Base-by-base conservation (phyloP, 768 basidiomycete species). In the Psilocybe sp. region DNA sequence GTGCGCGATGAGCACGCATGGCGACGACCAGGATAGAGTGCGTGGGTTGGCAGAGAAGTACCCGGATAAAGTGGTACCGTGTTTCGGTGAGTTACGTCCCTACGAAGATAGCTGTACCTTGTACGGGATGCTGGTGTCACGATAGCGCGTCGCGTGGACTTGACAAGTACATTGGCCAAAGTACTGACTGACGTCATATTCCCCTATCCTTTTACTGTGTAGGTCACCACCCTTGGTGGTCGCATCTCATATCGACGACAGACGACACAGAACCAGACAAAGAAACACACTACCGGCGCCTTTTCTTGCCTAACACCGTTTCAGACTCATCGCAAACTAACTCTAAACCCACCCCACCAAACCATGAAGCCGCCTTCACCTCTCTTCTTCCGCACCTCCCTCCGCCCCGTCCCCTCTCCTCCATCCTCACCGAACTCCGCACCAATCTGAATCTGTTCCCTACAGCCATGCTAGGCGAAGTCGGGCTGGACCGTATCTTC, bases 161-260 rank as follows among this genome's bases (percentile, higher is more conserved):
- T 46, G 15, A 33, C 40, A n/a, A 32, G 19, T 40, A 11, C 31
- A 16, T 7, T 35, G 16, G 46, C 20, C 6, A 15, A 31, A 34
- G 18, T 14, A 18, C 44, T 23, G 14, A 38, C 18, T 14, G 18
- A 16, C 33, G 51, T 48, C 56, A 45, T 38, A 32, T 36, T 54
- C n/a, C 42, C 47, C 47, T 46, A 33, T 52, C 34, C n/a, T 41
- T 58, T 40, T 37, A 47, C 18, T 14, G 16, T 19, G 18, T 59
- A 93, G 91, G 95, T 40, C 85, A 92, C 60, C 96, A 98, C 64
- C 96, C 96, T 1, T 98, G 96, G 96, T 95, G 90, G 68, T 78
- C 85, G 2, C 84, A 97, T 65, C 76, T 76, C 54, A 90, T 97
- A 59, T 78, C 28, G 59, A 79, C 55, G 39, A 8, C 51, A 49